Conservation (phyloP, 306 rosid species). For the Arachis hypogaea region DNA sequence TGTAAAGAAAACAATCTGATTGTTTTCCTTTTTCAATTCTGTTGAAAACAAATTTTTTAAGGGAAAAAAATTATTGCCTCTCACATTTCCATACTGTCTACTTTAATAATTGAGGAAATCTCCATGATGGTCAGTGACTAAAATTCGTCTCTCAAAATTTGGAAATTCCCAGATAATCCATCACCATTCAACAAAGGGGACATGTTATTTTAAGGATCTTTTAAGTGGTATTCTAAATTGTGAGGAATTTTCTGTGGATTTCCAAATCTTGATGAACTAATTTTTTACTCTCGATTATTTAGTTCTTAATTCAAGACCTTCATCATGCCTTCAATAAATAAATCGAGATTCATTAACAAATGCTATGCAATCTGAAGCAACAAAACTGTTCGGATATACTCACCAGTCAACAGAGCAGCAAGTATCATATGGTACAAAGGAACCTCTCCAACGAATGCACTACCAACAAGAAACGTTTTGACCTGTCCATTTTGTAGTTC, state of each 20-base stretch:
- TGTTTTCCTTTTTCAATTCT: neutral
- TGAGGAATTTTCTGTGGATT: no score
- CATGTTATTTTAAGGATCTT: no score
- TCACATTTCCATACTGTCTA: conserved; percentile 18
- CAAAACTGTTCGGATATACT: conserved; percentile 39
- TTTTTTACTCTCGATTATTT: neutral
- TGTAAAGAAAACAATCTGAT: conserved; percentile 24
- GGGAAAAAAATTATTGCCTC: neutral
- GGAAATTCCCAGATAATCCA: no score
- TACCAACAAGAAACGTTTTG: conserved; percentile 80
- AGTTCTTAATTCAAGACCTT: neutral
- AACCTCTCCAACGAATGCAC: conserved; percentile 80
- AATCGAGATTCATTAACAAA: neutral
- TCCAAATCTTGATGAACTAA: no score
- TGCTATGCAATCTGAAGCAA: conserved; percentile 21
- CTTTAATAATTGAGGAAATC: neutral
- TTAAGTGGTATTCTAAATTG: no score
- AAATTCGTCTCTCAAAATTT: no score
- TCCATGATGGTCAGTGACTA: no score
- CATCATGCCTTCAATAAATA: conserved; percentile 18
- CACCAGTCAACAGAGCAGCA: conserved; percentile 93
- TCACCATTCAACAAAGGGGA: no score
- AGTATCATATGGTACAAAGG: conserved; percentile 81
- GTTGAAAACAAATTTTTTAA: no score
- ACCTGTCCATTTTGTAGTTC: conserved; percentile 72